phyloP scores from a whole-genome alignment of 176 grass and related monocot species.

The Puccinellia tenuiflora region DNA sequence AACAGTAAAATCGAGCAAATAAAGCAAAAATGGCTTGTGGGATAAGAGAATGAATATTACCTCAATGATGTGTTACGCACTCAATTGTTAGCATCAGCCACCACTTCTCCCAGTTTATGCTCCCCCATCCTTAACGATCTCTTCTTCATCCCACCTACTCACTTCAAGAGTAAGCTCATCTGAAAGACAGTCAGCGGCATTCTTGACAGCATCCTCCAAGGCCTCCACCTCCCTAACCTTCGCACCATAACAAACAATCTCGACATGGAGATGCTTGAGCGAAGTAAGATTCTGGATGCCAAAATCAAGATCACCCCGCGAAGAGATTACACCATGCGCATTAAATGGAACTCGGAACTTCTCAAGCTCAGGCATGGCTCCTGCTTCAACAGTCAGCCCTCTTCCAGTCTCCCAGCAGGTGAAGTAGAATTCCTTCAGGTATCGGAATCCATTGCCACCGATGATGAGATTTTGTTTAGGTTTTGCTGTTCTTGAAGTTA shows the following conservation, averaged over 20 bases:
- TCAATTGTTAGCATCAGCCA: not conserved
- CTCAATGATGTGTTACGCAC: not conserved
- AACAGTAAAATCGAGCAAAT: not conserved
- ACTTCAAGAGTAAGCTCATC: conserved; percentile 7
- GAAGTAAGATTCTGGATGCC: not conserved
- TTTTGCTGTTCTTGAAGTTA: not conserved
- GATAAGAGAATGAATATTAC: not conserved
- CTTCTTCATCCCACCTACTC: conserved; percentile 19
- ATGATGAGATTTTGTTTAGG: not conserved
- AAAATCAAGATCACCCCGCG: not conserved
- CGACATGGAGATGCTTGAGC: not conserved
- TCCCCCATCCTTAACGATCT: not conserved
- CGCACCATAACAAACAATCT: not conserved
- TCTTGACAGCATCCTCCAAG: not conserved
- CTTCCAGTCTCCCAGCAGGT: not conserved
- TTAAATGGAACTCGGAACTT: conserved; percentile 3
- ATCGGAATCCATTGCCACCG: not conserved
- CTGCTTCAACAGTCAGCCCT: not conserved
- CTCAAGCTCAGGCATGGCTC: conserved; percentile 4
- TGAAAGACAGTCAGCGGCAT: not conserved
- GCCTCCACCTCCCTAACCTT: not conserved
- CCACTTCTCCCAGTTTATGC: not conserved
- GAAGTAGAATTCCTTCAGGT: not conserved
- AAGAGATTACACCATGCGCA: not conserved
- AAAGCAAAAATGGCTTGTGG: not conserved